Base-by-base conservation (phyloP, 768 basidiomycete genomes). In the Mrakia gelida region DNA sequence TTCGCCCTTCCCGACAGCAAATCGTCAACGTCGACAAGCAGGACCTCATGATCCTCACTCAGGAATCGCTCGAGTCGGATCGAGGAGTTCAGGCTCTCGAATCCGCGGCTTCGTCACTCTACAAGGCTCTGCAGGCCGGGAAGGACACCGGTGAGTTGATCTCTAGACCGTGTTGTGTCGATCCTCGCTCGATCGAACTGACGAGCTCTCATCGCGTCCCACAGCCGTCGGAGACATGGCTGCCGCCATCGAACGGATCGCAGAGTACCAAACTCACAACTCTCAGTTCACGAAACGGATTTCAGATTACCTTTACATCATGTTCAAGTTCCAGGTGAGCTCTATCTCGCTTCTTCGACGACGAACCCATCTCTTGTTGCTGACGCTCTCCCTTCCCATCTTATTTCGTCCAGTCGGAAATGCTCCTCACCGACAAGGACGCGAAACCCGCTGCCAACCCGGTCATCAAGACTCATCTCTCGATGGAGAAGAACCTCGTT, bases 251-350 rank as follows among this genome's bases (percentile, higher is more conserved):
- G 95, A 95, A 84, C 87, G 95, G 38, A 86, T 97, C 79, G 89
- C 91, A 79, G 96, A 98, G 84, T 98, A 98, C 82, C 88, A 89
- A 78, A 94, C 92, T 2, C 89, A 95, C 82, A 96, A 96, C 80
- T 84, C 87, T 7, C 95, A 98, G 82, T 98, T 98, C 85, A 95
- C 93, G 86, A 95, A 95, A 83, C 89, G 96, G 34, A 84, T 98
- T 61, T 87, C 91, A 71, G 96, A 98, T 82, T 98, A 92, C 84
- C 86, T 98, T 56, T 89, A 91, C 18, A 92, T 98, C 83, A 92
- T 95, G 89, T 92, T 94, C 84, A 92, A 90, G 75, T 92, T 77
- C 67, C 76, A 77, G 76, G 76, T 76, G 26, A 26, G 75, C 9
- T 6, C 21, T 45, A 7, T 28, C 0, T 54, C 16, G 3, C 59